Evolutionary conservation across 768 basidiomycete genomes (phyloP), one percentile per base, ranked within the genome.

Genomic region (Lactifluus rugatus): DNA sequence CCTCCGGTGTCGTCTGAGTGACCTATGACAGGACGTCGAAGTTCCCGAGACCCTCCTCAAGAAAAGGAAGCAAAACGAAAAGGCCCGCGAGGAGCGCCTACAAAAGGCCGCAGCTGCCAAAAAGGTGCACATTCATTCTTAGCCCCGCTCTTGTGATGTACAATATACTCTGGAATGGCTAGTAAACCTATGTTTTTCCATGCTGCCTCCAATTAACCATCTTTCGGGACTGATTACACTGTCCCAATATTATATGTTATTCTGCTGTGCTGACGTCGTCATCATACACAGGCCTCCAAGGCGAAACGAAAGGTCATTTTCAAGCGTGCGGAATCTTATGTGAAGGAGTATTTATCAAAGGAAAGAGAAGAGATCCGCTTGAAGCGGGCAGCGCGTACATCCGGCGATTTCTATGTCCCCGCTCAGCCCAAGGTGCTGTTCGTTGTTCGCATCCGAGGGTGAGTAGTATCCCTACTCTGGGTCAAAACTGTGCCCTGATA

Each of bases 41-140:
- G 94, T 95, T 77, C 94, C 94, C 73, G 94, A 96, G 86, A 97
- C 94, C 71, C 85, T 97, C 79, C 91, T 97, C 79, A 97, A 96
- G 84, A 97, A 95, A 81, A 86, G 94, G 78, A 93, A 94, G 79
- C 89, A 93, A 78, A 94, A 85, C 70, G 92, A 95, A 80, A 94
- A 94, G 80, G 88, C 87, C 63, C 81, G 92, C 69, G 93, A 94
- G 78, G 93, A 95, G 70, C 91, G 89, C 68, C 79, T 95, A 65
- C 83, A 78, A 65, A 88, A 89, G 60, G 90, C 89, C 23, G 71
- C 76, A 42, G 86, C 85, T 66, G 92, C 93, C 64, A 87, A 89
- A 71, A 94, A 94, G 86, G 93, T 94, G 71, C 72, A 84, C 64
- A 56, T 56, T 59, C 9, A 58, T 55, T 60, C 44, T 57, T 47